Percentiles rank a stretch among this genome's conserved stretches.
Evolutionary conservation across 2,329 filamentous ascomycete species (phyloP).

Genomic region (Colletotrichum magnum): DNA sequence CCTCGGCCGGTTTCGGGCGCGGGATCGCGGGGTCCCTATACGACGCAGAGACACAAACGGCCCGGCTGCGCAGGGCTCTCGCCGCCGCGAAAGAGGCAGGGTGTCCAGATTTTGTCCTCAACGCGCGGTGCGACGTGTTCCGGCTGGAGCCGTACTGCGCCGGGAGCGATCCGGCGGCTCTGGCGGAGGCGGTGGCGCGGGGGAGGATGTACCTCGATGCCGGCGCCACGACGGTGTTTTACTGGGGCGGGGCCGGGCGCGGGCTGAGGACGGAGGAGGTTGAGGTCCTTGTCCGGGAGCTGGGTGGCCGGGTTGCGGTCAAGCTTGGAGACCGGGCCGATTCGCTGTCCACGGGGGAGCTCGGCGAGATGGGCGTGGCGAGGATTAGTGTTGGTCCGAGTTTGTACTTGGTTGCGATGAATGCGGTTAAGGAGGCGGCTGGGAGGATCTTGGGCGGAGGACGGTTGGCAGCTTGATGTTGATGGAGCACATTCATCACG

Average conservation of each 20-base stretch:
- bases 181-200: constrained; percentile 65
- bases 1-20: too few species aligned
- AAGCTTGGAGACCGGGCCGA: constrained; percentile 54
- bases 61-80: too few species aligned
- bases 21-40: too few species aligned
- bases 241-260: constrained; percentile 66
- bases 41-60: too few species aligned
- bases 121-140: constrained; percentile 71
- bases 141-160: constrained; percentile 48
- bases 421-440: constrained; percentile 52
- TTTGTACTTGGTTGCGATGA: constrained; percentile 58
- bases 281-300: constrained; percentile 59
- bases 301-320: constrained; percentile 66
- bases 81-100: constrained; percentile 48
- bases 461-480: constrained; percentile 17
- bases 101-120: constrained; percentile 69
- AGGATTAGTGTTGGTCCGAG: constrained; percentile 69
- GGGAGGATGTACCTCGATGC: constrained; percentile 71
- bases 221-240: constrained; percentile 72
- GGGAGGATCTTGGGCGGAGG: constrained; percentile 47
- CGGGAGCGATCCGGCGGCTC: constrained; percentile 49
- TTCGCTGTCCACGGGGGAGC: constrained; percentile 58
- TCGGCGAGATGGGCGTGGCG: constrained; percentile 65
- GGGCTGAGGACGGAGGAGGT: constrained; percentile 63
- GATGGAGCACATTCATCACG: neutral